phyloP scores from a whole-genome alignment of 2,329 filamentous ascomycete species.

The Fusarium multiceps region DNA sequence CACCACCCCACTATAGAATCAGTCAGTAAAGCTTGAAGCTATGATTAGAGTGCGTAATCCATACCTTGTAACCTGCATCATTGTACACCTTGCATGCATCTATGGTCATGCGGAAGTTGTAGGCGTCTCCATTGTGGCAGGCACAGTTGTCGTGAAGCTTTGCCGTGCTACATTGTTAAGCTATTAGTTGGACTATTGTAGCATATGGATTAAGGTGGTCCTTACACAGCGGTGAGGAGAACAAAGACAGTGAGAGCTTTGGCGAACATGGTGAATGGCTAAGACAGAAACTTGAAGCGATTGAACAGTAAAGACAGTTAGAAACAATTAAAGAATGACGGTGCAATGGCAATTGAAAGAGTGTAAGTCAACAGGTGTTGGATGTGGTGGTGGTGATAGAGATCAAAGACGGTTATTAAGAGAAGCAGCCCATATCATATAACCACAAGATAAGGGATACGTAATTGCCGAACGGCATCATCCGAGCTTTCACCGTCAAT shows the following conservation, averaged over 20 bases:
- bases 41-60: rapidly evolving
- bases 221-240: conserved; percentile 32
- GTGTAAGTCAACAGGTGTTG: not conserved
- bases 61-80: conserved; percentile 25
- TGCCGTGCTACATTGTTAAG: conserved; percentile 6
- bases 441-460: not conserved
- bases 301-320: not conserved
- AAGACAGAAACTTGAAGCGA: not conserved
- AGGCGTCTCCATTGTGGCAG: conserved; percentile 38
- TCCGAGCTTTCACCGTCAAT: not conserved
- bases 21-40: not conserved
- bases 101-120: conserved; percentile 38
- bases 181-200: not conserved
- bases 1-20: conserved; percentile 28
- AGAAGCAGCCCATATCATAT: not conserved
- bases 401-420: not conserved
- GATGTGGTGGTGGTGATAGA: not conserved
- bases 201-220: not conserved
- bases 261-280: conserved; percentile 28
- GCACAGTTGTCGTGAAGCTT: conserved; percentile 35
- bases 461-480: not conserved
- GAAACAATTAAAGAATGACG: conserved; percentile 5
- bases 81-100: conserved; percentile 35
- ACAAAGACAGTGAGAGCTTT: conserved; percentile 26
- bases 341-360: conserved; percentile 5